phyloP scores from a whole-genome alignment of 148 eudicot species.

The Linanthus parryae region DNA sequence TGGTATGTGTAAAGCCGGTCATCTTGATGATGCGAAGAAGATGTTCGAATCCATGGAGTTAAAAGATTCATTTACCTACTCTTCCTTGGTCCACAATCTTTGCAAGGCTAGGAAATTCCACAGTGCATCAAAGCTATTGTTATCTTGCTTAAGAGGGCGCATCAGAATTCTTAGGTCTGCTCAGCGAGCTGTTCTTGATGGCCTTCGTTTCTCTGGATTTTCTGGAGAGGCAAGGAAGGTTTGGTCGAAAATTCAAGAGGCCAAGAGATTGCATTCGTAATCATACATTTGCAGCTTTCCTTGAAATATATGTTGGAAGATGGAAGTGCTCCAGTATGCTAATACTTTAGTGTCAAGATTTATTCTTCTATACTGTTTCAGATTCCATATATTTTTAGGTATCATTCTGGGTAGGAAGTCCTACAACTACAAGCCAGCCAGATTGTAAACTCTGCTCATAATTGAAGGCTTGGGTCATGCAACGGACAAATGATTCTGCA shows the following conservation, averaged over 20 bases:
- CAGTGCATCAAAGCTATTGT: conserved; percentile 62
- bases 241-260: conserved; percentile 37
- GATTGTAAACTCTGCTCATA: background rate
- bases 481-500: background rate
- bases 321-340: conserved; percentile 2
- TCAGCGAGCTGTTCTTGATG: conserved; percentile 56
- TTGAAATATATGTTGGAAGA: background rate
- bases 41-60: conserved; percentile 51
- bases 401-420: background rate
- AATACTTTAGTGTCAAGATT: background rate
- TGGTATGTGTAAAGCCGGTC: conserved; percentile 57
- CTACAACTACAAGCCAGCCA: too few relatives aligned
- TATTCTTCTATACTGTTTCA: background rate
- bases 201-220: conserved; percentile 46
- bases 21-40: conserved; percentile 51
- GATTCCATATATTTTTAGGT: background rate
- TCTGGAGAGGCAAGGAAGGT: conserved; percentile 38
- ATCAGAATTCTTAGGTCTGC: conserved; percentile 51
- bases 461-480: background rate
- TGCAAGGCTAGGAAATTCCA: conserved; percentile 61
- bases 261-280: conserved; percentile 34
- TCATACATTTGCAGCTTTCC: background rate
- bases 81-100: conserved; percentile 80
- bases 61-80: conserved; percentile 80
- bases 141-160: conserved; percentile 57